Percentiles rank a stretch among this genome's conserved stretches.
phyloP scores from a whole-genome alignment of 177 flowering plant genomes.

The Vitis hybrid region DNA sequence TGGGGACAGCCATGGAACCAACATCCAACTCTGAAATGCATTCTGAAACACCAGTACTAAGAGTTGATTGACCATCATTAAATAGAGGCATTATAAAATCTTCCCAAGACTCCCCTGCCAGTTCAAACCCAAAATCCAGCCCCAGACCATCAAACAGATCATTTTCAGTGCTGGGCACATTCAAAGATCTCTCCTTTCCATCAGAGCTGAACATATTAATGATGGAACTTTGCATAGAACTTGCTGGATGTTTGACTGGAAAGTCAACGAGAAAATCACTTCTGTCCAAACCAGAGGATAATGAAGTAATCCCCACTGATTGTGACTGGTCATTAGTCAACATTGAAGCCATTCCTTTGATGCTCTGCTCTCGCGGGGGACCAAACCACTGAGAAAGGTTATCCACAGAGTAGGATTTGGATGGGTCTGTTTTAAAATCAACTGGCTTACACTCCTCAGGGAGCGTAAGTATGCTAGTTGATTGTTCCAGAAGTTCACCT shows the following conservation, averaged over 20 bases:
- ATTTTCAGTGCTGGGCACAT: constrained; percentile 14
- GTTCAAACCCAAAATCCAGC: constrained; percentile 23
- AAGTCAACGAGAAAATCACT: constrained; percentile 15
- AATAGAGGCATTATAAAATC: constrained; percentile 33
- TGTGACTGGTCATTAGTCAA: constrained; percentile 24
- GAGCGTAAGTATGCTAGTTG: constrained; percentile 13
- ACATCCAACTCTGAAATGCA: constrained; percentile 33
- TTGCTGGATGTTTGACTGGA: constrained; percentile 21
- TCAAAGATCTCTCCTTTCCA: constrained; percentile 13
- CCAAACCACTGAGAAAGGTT: constrained; percentile 35
- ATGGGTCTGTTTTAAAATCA: constrained; percentile 16
- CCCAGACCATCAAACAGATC: constrained; percentile 39
- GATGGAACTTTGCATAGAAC: constrained; percentile 39
- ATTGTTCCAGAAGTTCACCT: constrained; percentile 21
- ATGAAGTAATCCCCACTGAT: constrained; percentile 24
- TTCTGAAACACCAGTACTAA: constrained; percentile 12
- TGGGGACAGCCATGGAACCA: constrained; percentile 24
- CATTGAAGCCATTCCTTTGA: background rate
- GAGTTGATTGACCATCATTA: constrained; percentile 20
- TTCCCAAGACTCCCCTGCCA: constrained; percentile 33
- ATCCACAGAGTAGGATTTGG: constrained; percentile 21
- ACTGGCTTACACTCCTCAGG: constrained; percentile 16
- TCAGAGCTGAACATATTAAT: constrained; percentile 18
- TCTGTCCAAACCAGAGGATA: constrained; percentile 26
- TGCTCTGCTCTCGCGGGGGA: constrained; percentile 26